Percentiles rank a stretch among this genome's conserved stretches.
These are phyloP conservation scores for Raddia distichophylla DNA, from an alignment of 176 grass and related monocot species.

Conservation along the genomic window DNA sequence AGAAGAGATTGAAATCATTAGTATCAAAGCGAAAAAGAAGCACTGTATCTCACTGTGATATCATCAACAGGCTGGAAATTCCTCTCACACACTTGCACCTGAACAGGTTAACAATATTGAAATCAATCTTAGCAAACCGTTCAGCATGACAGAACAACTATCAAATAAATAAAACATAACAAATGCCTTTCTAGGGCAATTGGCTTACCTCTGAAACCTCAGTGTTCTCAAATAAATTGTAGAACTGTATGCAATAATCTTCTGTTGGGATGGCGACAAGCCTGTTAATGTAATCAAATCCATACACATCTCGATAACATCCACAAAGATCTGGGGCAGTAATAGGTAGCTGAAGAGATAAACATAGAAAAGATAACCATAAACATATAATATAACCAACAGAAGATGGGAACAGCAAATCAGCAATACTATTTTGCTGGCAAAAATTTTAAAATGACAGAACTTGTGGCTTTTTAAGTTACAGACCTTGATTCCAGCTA, in stretches of 20 bases:
- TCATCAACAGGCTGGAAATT: slow-evolving; percentile 94
- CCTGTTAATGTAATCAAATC: slow-evolving; percentile 66
- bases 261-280: slow-evolving; percentile 74
- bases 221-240: slow-evolving; percentile 70
- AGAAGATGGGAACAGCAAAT: background rate
- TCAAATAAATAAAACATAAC: background rate
- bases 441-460: background rate
- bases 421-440: slow-evolving; percentile 1
- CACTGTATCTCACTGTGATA: slow-evolving; percentile 58
- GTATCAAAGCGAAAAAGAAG: background rate
- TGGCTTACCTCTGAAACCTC: slow-evolving; percentile 84
- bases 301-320: slow-evolving; percentile 43
- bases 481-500: slow-evolving; percentile 92
- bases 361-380: slow-evolving; percentile 24
- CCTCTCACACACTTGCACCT: slow-evolving; percentile 96
- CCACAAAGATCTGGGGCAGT: slow-evolving; percentile 30
- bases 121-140: slow-evolving; percentile 25
- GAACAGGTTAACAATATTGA: slow-evolving; percentile 36
- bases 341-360: slow-evolving; percentile 62
- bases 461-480: slow-evolving; percentile 28
- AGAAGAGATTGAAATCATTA: background rate
- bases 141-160: background rate
- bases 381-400: slow-evolving; percentile 17
- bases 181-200: slow-evolving; percentile 11
- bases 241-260: slow-evolving; percentile 91